These are phyloP conservation scores for Steccherinum ochraceum DNA, from an alignment of 768 basidiomycete genomes.

Conservation along the genomic window DNA sequence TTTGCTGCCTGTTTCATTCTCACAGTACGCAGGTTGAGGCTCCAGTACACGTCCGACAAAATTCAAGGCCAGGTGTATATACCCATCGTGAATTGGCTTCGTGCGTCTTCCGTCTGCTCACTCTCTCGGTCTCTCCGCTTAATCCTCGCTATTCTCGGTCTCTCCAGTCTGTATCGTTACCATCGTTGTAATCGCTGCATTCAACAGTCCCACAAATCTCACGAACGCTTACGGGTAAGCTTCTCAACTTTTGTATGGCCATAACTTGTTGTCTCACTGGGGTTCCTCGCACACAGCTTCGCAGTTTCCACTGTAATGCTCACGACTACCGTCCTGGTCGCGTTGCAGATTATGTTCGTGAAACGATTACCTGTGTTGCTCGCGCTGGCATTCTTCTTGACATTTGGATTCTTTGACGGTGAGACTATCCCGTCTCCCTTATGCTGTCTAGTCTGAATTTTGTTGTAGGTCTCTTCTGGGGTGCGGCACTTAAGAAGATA, in stretches of 20 bases:
- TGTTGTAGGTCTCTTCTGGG: conserved; percentile 50
- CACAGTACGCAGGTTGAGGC: conserved; percentile 36
- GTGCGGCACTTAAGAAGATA: conserved; percentile 53
- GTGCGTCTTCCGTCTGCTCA: conserved; percentile 18
- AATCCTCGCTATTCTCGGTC: not conserved
- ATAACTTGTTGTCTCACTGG: too few relatives aligned
- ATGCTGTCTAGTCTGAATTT: not conserved
- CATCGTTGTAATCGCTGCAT: conserved; percentile 51
- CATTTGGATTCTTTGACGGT: conserved; percentile 63
- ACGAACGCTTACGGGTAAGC: conserved; percentile 46
- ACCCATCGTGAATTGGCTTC: conserved; percentile 52
- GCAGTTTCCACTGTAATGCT: conserved; percentile 64
- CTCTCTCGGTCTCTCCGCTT: too few relatives aligned
- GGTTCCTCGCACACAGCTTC: too few relatives aligned
- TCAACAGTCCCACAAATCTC: conserved; percentile 45
- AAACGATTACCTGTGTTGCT: conserved; percentile 42
- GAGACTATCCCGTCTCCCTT: not conserved
- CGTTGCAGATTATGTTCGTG: conserved; percentile 51
- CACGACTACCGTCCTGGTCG: conserved; percentile 48
- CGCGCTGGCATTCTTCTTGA: conserved; percentile 39
- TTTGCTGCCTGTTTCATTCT: too few relatives aligned
- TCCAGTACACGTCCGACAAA: conserved; percentile 54
- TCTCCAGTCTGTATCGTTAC: conserved; percentile 40
- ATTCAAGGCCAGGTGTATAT: conserved; percentile 64
- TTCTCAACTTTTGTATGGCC: too few relatives aligned